These are phyloP conservation scores for Darksidea phi DNA, from an alignment of 495 filamentous ascomycete species.

Conservation along the genomic window DNA sequence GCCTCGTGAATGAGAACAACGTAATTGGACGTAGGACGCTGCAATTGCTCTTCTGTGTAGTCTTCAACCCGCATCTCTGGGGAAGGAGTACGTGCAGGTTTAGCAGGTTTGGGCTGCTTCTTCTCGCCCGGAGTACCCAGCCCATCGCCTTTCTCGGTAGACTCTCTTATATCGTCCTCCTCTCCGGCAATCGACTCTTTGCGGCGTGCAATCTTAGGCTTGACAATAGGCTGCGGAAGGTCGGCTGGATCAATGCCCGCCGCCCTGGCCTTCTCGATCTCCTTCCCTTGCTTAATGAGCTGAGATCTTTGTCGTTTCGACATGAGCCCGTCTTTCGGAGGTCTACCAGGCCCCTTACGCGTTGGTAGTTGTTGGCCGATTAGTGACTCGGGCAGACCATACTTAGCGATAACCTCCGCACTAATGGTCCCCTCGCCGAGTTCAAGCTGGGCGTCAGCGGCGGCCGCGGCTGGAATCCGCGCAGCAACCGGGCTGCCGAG, in stretches of 20 bases:
- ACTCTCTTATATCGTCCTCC: conserved; percentile 21
- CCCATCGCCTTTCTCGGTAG: conserved; percentile 21
- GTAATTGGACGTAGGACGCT: conserved; percentile 83
- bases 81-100: conserved; percentile 66
- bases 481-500: not conserved
- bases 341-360: conserved; percentile 80
- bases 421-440: conserved; percentile 18
- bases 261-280: conserved; percentile 44
- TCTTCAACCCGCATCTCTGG: conserved; percentile 71
- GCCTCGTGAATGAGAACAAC: conserved; percentile 89
- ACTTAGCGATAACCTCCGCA: conserved; percentile 11
- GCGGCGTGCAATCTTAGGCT: conserved; percentile 20
- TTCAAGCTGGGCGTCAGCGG: conserved; percentile 4
- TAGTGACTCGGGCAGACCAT: conserved; percentile 16
- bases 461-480: conserved; percentile 1
- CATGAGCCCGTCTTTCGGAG: conserved; percentile 90
- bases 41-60: conserved; percentile 79
- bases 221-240: conserved; percentile 4
- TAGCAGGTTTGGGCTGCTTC: conserved; percentile 58
- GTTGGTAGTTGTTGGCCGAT: conserved; percentile 35
- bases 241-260: conserved; percentile 36
- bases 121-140: conserved; percentile 53
- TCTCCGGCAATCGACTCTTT: conserved; percentile 32
- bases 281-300: conserved; percentile 60
- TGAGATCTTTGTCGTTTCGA: conserved; percentile 77